These are phyloP conservation scores for Polyporus tsugae DNA, from an alignment of 1,284 basidiomycete genomes.

Conservation along the genomic window DNA sequence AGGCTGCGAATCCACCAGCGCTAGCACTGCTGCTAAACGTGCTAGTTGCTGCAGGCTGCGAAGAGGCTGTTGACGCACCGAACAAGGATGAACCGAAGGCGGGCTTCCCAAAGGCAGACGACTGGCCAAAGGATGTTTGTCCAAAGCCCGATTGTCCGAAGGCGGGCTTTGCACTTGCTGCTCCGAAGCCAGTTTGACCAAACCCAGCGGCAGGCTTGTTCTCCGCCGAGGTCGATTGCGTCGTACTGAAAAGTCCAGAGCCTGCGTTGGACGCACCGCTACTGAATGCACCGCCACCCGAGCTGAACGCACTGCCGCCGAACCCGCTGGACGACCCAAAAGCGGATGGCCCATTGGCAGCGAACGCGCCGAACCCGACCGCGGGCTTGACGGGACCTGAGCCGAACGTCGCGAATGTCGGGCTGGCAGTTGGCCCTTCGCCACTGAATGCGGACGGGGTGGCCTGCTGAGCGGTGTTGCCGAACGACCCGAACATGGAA, in stretches of 20 bases:
- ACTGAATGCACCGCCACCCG: slow-evolving; percentile 22
- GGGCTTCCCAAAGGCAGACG: slow-evolving; percentile 1
- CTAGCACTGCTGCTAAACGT: slow-evolving; percentile 17
- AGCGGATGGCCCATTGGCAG: slow-evolving; percentile 34
- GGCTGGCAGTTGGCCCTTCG: slow-evolving; percentile 23
- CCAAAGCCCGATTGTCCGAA: slow-evolving; percentile 41
- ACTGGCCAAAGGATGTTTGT: slow-evolving; percentile 19
- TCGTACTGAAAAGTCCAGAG: slow-evolving; percentile 16
- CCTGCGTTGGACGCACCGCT: slow-evolving; percentile 3
- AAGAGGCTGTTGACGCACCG: slow-evolving; percentile 26
- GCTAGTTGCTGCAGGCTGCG: slow-evolving; percentile 19
- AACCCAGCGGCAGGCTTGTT: slow-evolving; percentile 16
- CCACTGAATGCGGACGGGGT: slow-evolving; percentile 11
- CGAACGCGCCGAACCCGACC: slow-evolving; percentile 51
- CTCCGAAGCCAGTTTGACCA: slow-evolving; percentile 9
- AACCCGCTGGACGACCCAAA: slow-evolving; percentile 27
- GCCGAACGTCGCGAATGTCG: slow-evolving; percentile 36
- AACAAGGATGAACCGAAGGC: slow-evolving; percentile 41
- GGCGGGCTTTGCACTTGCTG: slow-evolving; percentile 28
- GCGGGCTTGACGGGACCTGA: slow-evolving; percentile 47
- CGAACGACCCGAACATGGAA: slow-evolving; percentile 44
- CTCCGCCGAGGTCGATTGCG: not conserved
- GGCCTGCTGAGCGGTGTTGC: slow-evolving; percentile 13
- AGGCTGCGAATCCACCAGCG: slow-evolving; percentile 34
- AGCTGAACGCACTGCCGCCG: slow-evolving; percentile 24